Evolutionary conservation across 2,329 filamentous ascomycete genomes (phyloP).

Genomic region (Coleophoma crateriformis): DNA sequence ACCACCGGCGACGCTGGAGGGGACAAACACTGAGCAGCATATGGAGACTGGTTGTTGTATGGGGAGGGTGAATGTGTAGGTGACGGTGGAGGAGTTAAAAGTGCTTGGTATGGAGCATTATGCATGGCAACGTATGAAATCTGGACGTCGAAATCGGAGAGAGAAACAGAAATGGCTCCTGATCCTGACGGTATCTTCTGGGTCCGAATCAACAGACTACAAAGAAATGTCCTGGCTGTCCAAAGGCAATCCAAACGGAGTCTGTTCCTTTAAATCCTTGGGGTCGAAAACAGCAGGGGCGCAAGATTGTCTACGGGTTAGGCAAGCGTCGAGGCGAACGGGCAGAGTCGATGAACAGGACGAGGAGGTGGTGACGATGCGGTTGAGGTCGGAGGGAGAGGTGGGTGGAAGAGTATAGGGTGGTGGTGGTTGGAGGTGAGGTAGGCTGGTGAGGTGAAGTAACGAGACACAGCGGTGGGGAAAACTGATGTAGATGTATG

Average conservation of each 20-base stretch:
- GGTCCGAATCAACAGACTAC: slow-evolving; percentile 18
- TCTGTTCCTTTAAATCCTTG: background rate
- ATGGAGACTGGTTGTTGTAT: slow-evolving; percentile 1
- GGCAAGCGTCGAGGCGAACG: background rate
- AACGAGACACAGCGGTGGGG: slow-evolving; percentile 3
- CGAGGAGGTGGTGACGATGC: slow-evolving; percentile 5
- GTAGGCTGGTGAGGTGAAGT: slow-evolving; percentile 6
- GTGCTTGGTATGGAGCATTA: slow-evolving; percentile 8
- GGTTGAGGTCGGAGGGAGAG: background rate
- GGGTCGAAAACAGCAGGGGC: background rate
- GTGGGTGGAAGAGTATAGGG: slow-evolving; percentile 1
- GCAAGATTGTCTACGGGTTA: background rate
- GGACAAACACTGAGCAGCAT: background rate
- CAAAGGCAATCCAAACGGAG: slow-evolving; percentile 3
- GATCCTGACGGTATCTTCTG: slow-evolving; percentile 3
- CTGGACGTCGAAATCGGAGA: slow-evolving; percentile 9
- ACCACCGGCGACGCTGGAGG: slow-evolving; percentile 4
- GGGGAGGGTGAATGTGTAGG: slow-evolving; percentile 1
- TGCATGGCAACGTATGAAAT: slow-evolving; percentile 23
- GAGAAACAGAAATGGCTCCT: slow-evolving; percentile 8
- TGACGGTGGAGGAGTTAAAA: slow-evolving; percentile 3
- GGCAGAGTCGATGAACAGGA: slow-evolving; percentile 1
- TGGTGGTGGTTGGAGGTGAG: slow-evolving; percentile 4
- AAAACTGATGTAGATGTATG: slow-evolving; percentile 5
- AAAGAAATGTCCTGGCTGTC: slow-evolving; percentile 7